Evolutionary conservation across 306 rosid genomes (phyloP).

Genomic region (Crotalaria pallida): DNA sequence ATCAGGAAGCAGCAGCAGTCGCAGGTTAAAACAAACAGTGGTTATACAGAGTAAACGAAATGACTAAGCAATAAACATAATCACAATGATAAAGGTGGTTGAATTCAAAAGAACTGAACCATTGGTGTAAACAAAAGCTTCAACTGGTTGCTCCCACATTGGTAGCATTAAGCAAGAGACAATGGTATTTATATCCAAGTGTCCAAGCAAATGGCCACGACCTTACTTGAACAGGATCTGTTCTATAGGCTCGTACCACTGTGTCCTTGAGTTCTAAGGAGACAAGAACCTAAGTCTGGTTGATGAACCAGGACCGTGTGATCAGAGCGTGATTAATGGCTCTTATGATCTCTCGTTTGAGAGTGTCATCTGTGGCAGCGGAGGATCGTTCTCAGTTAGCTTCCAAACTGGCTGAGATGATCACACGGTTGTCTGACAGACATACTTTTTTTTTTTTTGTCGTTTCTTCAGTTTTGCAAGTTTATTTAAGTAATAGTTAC

Average conservation of each 20-base stretch:
- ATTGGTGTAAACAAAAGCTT: not conserved
- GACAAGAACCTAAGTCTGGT: not conserved
- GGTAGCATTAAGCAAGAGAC: not conserved
- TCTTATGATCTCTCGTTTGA: too few species aligned
- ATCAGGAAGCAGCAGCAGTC: not conserved
- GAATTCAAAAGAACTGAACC: not conserved
- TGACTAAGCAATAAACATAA: not conserved
- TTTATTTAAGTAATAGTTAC: too few species aligned
- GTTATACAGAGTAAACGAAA: too few species aligned
- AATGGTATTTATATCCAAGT: not conserved
- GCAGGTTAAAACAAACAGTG: not conserved
- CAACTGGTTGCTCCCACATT: not conserved
- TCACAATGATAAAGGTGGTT: not conserved
- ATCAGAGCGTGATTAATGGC: not conserved
- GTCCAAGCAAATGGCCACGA: accelerated
- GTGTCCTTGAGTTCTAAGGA: not conserved
- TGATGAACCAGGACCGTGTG: not conserved
- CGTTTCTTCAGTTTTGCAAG: too few species aligned
- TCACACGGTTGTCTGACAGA: not conserved
- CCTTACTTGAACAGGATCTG: conserved; percentile 5
- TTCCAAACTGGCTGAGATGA: not conserved
- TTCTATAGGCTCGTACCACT: not conserved
- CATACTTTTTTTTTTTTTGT: not conserved
- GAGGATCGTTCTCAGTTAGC: not conserved
- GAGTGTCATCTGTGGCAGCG: not conserved